Conservation (phyloP, 805 yeast genomes). For the Zygoascus flipseniorum region DNA sequence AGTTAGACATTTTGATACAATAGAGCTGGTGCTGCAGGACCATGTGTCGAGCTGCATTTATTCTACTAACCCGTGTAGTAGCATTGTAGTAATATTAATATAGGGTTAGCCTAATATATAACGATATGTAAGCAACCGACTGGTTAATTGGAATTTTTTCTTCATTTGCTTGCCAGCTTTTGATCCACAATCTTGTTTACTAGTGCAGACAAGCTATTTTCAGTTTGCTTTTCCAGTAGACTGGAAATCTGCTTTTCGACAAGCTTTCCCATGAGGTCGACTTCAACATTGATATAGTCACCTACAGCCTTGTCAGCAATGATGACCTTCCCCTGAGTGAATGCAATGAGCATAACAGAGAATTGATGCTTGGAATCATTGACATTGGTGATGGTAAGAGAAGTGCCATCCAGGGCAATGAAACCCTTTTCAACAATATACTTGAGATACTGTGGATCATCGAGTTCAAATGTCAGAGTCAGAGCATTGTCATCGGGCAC, state of each 20-base stretch:
- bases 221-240: conserved; percentile 42
- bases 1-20: too few species aligned
- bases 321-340: conserved; percentile 76
- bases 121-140: not conserved
- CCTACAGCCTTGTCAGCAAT: conserved; percentile 59
- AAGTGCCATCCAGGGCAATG: conserved; percentile 86
- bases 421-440: conserved; percentile 95
- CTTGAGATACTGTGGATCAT: conserved; percentile 49
- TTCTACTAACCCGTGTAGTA: too few species aligned
- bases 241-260: conserved; percentile 75
- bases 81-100: too few species aligned
- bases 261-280: conserved; percentile 87
- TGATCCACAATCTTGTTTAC: conserved; percentile 42
- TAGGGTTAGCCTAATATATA: too few species aligned
- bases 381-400: conserved; percentile 78
- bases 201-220: conserved; percentile 35
- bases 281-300: conserved; percentile 78
- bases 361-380: conserved; percentile 51
- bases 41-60: too few species aligned
- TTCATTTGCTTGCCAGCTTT: conserved; percentile 24
- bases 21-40: too few species aligned
- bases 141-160: not conserved
- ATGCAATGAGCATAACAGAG: conserved; percentile 83
- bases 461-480: conserved; percentile 61
- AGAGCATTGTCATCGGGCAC: conserved; percentile 65